These are phyloP conservation scores for Trypanosoma vivax DNA, from an alignment of 208 protist species.

Conservation along the genomic window DNA sequence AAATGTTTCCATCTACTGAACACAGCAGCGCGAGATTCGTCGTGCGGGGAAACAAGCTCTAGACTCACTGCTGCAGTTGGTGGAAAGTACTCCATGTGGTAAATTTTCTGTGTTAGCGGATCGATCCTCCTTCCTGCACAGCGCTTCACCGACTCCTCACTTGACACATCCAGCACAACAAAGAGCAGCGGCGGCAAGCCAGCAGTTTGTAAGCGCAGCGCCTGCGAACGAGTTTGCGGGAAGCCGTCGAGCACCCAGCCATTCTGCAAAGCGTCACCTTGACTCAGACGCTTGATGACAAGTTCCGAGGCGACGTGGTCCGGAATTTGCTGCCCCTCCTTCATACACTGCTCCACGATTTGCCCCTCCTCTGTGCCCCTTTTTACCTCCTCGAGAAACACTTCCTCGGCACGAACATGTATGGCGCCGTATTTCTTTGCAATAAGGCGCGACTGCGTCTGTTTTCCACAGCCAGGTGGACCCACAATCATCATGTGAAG, in stretches of 20 bases:
- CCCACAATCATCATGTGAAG: constrained; percentile 76
- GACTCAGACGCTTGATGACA: constrained; percentile 39
- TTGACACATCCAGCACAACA: constrained; percentile 56
- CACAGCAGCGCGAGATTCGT: constrained; percentile 32
- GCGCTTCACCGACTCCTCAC: constrained; percentile 29
- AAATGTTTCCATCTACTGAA: constrained; percentile 37
- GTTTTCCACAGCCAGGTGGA: constrained; percentile 87
- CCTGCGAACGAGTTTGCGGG: constrained; percentile 59
- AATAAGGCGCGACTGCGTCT: constrained; percentile 77
- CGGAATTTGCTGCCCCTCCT: constrained; percentile 59
- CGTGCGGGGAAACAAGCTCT: constrained; percentile 14
- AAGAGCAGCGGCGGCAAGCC: constrained; percentile 63
- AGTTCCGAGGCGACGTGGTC: constrained; percentile 70
- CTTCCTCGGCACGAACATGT: constrained; percentile 78
- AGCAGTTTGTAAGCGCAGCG: constrained; percentile 64
- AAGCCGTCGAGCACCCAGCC: constrained; percentile 87
- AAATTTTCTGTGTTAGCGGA: constrained; percentile 15
- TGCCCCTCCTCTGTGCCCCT: constrained; percentile 36
- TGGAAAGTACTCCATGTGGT: constrained; percentile 15
- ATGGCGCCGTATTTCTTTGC: constrained; percentile 72
- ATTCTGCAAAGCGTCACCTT: constrained; percentile 25
- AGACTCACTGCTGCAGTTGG: constrained; percentile 10
- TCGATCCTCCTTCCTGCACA: constrained; percentile 20
- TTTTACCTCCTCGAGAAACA: constrained; percentile 44
- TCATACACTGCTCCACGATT: constrained; percentile 49